Evolutionary conservation across 2,329 filamentous ascomycete genomes (phyloP), one percentile per base, ranked within the genome.

Genomic region (Penicillium sp.): DNA sequence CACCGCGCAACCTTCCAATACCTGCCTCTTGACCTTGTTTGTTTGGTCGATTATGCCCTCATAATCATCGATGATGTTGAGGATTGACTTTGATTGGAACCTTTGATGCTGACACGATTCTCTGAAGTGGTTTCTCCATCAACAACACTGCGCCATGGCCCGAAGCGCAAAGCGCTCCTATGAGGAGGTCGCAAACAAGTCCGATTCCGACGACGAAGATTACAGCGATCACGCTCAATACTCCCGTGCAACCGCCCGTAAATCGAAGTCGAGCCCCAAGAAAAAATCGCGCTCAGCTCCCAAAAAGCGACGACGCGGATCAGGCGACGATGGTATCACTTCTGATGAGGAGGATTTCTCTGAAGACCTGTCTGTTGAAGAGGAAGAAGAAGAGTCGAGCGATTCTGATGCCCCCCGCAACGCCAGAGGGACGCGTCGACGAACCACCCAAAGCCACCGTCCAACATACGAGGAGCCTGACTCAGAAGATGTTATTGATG

Each of bases 401-500:
- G 73, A 75, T 31, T 56, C 62, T 7, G 69, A 68, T 50, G 71
- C 78, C 1, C 80, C 83, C 63, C 75, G 79, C 54, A 85, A 85
- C 62, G 80, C 81, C 16, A 81, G 82, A 46, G 84, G 84, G 34
- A 75, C 82, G 42, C 78, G 81, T 59, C 79, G 85, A 58, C 76
- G 76, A 54, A 81, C 78, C n/a, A 79, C 81, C 10, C 61, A 62
- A 34, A 81, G 81, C 64, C 81, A 83, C 61, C 69, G 72, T 22
- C 76, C 80, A 42, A 77, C 76, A 31, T 86, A 87, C 75, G 78
- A 83, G 59, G 83, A 85, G 66, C 78, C 75, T 38, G 65, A 70
- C 8, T 77, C 69, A 2, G 66, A 70, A 29, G 67, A 67, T 13
- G 55, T 65, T 14, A 53, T 62, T 27, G 56, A 67, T 34, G 61